Base-by-base conservation (phyloP, 164 flowering plant genomes). In the Macadamia integrifolia region DNA sequence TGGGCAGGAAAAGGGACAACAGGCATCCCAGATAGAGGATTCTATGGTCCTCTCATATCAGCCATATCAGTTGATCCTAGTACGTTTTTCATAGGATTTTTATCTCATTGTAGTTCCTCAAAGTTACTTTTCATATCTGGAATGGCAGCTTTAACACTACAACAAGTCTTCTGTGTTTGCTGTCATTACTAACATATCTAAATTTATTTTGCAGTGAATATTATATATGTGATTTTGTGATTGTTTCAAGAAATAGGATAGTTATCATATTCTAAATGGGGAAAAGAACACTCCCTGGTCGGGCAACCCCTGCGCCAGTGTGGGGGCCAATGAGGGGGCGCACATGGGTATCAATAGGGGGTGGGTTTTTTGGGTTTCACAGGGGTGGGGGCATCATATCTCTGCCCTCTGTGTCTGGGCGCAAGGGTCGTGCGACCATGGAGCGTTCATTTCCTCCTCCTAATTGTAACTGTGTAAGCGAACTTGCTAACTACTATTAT, bases 41-140 rank as follows among this genome's bases (percentile, higher is more conserved):
- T 63, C 50, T 92, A 92, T 84, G 98, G 98, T 35, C 96, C 98
- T 75, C 86, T 88, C 9, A 84, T 92, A 74, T 92, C 98, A 32
- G 98, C 98, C 48, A 90, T 92, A 61, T 83, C 93, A 14, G 90
- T 89, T 28, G 80, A 83, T 64, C 89, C 92, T 29, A 84, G 92
- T 89, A 82, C 74, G 94, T 76, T 64, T 17, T 64, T 23, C 28
- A 1, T 14, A 48, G 4, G 5, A 11, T 48, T 18, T 62, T 2
- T 64, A 61, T 68, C 35, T 60, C 61, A 53, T 4, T 53, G n/a
- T 53, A 53, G 15, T 53, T 53, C 57, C 57, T 53, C 17, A 53
- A 12, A 14, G 15, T 12, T 29, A 58, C 11, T 7, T 4, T 46
- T 11, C 12, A 3, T 8, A 58, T 58, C 15, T 18, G 29, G 59